A percentile compares a stretch with the other conserved stretches of the same genome.
These are phyloP conservation scores for Trypanosoma rangeli DNA, from an alignment of 208 protist genomes.

Conservation along the genomic window DNA sequence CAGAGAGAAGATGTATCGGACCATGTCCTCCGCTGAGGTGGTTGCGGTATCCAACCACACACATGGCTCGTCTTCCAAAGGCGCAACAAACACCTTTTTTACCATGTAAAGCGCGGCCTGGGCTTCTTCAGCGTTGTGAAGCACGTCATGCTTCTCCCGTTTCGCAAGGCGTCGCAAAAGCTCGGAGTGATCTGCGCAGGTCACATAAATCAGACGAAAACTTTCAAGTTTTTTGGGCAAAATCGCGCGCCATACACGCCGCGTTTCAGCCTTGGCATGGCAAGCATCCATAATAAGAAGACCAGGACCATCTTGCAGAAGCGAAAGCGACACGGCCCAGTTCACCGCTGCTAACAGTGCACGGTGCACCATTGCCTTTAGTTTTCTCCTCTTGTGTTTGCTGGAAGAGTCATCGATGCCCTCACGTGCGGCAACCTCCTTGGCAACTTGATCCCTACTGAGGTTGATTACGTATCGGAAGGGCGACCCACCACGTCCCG, in stretches of 20 bases:
- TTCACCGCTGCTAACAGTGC: constrained; percentile 8
- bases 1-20: constrained; percentile 8
- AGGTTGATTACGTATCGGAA: constrained; percentile 55
- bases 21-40: constrained; percentile 19
- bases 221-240: constrained; percentile 18
- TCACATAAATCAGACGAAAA: constrained; percentile 49
- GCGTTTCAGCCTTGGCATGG: constrained; percentile 38
- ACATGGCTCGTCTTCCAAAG: constrained; percentile 36
- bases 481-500: constrained; percentile 15
- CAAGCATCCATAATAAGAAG: constrained; percentile 84
- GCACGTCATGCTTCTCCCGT: constrained; percentile 42
- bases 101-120: constrained; percentile 75
- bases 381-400: constrained; percentile 68
- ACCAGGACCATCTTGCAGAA: constrained; percentile 43
- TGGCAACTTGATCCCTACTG: constrained; percentile 53
- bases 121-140: constrained; percentile 45
- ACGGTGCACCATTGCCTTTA: constrained; percentile 27
- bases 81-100: constrained; percentile 45
- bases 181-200: constrained; percentile 40
- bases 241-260: constrained; percentile 21
- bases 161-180: constrained; percentile 36
- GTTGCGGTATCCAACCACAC: constrained; percentile 29
- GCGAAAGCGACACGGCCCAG: constrained; percentile 26
- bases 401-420: constrained; percentile 46
- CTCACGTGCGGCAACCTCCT: constrained; percentile 30